A percentile compares a stretch with the other conserved stretches of the same genome.
Conservation (phyloP, 1,284 basidiomycete genomes). For the Laetiporus sulphureus region DNA sequence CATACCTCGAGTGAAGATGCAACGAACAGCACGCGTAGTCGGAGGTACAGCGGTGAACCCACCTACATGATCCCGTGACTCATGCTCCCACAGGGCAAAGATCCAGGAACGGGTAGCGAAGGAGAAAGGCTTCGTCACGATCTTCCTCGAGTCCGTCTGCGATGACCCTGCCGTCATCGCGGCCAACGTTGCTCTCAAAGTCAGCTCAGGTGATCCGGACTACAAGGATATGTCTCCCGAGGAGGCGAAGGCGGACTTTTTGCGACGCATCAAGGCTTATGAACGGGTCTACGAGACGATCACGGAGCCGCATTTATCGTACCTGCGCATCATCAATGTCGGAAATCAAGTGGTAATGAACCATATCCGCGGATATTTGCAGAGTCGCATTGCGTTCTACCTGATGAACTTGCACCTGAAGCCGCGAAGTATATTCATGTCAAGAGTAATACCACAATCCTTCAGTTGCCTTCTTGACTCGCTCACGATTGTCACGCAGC, state of each 20-base stretch:
- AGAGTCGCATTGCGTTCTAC: conserved; percentile 96
- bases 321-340: conserved; percentile 85
- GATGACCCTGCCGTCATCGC: conserved; percentile 93
- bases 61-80: neutral
- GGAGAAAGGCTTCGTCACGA: conserved; percentile 85
- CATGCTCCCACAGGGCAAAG: conserved; percentile 49
- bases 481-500: conserved; percentile 43
- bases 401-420: conserved; percentile 98
- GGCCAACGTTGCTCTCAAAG: conserved; percentile 94
- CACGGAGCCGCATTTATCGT: conserved; percentile 80
- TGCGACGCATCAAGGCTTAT: conserved; percentile 88
- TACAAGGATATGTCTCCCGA: conserved; percentile 88
- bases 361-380: conserved; percentile 87
- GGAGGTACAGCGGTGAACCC: conserved; percentile 44
- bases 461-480: conserved; percentile 5
- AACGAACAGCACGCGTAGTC: conserved; percentile 81
- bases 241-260: conserved; percentile 85
- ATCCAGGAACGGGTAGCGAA: conserved; percentile 78
- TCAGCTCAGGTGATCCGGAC: conserved; percentile 94
- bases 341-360: conserved; percentile 82
- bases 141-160: conserved; percentile 94
- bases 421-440: conserved; percentile 95
- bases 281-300: conserved; percentile 96
- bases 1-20: conserved; percentile 53
- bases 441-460: conserved; percentile 58